These are phyloP conservation scores for Mycena kentingensis DNA, from an alignment of 768 basidiomycete species.

Conservation along the genomic window DNA sequence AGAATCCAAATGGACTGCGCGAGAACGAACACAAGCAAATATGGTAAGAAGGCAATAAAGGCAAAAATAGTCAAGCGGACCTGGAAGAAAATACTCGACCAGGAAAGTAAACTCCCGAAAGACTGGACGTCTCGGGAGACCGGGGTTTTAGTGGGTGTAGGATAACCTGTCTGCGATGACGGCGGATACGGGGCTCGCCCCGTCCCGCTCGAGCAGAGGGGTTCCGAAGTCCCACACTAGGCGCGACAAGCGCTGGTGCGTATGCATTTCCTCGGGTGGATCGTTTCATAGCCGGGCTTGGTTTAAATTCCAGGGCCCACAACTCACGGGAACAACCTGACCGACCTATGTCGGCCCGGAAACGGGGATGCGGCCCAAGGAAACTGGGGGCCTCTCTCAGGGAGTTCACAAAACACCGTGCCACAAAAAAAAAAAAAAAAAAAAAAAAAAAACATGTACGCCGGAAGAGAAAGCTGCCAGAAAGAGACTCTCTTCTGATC, in stretches of 20 bases:
- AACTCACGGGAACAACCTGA: not conserved
- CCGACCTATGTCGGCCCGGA: constrained; percentile 4
- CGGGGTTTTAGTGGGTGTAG: constrained; percentile 15
- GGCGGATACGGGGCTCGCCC: not conserved
- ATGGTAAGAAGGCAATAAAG: not conserved
- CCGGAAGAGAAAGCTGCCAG: no score
- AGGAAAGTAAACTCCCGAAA: not conserved
- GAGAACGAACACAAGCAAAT: constrained; percentile 2
- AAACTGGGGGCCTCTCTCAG: no score
- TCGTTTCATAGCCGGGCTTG: not conserved
- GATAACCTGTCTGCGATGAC: constrained; percentile 5
- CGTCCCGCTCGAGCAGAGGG: not conserved
- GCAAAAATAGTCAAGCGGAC: not conserved
- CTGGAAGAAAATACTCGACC: not conserved
- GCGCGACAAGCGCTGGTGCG: not conserved
- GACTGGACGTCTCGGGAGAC: not conserved
- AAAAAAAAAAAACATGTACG: no score
- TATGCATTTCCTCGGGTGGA: not conserved
- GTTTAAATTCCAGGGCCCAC: not conserved
- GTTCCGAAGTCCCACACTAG: constrained; percentile 1
- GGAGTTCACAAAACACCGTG: no score
- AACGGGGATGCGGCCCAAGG: no score
- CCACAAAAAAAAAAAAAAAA: no score
- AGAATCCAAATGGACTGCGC: constrained; percentile 6
- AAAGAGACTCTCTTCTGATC: no score